Conservation (phyloP, 331 rosid species). For the Saraca asoca region DNA sequence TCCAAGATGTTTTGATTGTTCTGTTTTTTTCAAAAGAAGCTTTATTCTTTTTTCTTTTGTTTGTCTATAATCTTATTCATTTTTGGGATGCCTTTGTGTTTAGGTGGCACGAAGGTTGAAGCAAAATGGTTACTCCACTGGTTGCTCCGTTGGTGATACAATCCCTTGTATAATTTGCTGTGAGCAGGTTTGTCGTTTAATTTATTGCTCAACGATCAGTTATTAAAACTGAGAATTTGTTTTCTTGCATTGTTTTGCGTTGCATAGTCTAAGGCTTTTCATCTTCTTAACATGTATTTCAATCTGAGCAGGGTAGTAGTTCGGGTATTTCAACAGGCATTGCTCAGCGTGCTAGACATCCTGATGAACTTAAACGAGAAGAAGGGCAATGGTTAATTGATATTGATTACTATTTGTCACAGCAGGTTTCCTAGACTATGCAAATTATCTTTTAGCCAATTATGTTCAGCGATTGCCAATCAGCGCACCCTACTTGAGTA, state of each 20-base stretch:
- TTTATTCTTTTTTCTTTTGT: slow-evolving; percentile 21
- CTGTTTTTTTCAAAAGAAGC: slow-evolving; percentile 1
- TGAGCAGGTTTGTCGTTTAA: slow-evolving; percentile 75
- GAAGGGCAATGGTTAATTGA: slow-evolving; percentile 95
- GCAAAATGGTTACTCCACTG: slow-evolving; percentile 81
- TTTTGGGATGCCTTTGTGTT: slow-evolving; percentile 33
- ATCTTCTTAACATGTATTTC: too few relatives aligned
- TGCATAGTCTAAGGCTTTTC: too few relatives aligned
- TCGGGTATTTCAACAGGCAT: too few relatives aligned
- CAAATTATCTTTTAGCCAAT: slow-evolving; percentile 2
- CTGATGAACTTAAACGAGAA: slow-evolving; percentile 73
- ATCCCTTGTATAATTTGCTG: slow-evolving; percentile 86
- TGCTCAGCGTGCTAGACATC: too few relatives aligned
- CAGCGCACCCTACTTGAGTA: slow-evolving; percentile 27
- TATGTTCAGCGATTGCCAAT: slow-evolving; percentile 11
- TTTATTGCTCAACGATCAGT: slow-evolving; percentile 28
- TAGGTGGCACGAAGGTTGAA: slow-evolving; percentile 95
- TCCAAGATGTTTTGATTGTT: slow-evolving; percentile 27
- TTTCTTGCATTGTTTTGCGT: too few relatives aligned
- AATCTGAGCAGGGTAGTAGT: too few relatives aligned
- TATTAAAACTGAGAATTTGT: too few relatives aligned
- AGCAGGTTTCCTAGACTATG: slow-evolving; percentile 71
- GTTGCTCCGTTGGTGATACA: slow-evolving; percentile 89
- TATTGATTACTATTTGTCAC: slow-evolving; percentile 87
- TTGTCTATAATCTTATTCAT: slow-evolving; percentile 30